Evolutionary conservation across 495 filamentous ascomycete genomes (phyloP), one percentile per base, ranked within the genome.

Genomic region (Penicillium malachiteum): DNA sequence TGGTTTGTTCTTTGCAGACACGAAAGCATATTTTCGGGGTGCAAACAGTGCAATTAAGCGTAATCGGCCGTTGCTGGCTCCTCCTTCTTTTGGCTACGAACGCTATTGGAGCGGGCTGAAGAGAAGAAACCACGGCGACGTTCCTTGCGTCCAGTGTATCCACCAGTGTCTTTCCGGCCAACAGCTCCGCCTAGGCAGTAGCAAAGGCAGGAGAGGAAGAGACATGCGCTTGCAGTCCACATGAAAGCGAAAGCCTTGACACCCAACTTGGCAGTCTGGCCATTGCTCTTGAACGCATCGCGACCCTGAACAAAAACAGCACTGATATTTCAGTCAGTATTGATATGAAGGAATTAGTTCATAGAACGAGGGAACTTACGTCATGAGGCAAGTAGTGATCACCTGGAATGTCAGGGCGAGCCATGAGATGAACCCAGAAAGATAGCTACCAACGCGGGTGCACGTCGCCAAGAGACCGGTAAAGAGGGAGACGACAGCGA

Each of bases 181-280:
- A 71, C 64, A 1, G 68, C 54, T 16, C 75, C 74, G 17, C 75
- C 74, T 33, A 83, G 45, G 72, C 85, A 92, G 75, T 92, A 89
- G 14, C 91, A 66, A 26, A 91, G 47, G 11, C 84, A 87, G 13
- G 89, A 82, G 48, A 96, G 71, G 55, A 92, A 73, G 45, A 90
- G 79, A 44, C 83, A 85, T 1, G 78, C 83, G 63, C 86, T 83
- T 5, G 89, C 81, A 3, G 86, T 86, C 92, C 92, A 96, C 72
- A 87, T 90, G 74, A 96, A 96, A 30, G 83, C 92, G 60, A 89
- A 92, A 7, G 88, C 85, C 57, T 91, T 90, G 13, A 70, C 59
- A 26, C 92, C 92, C 5, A 96, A 69, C 7, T 60, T 68, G 18
- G 92, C 83, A 35, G 55, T 48, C 42, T 85, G 81, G 60, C 80